Conservation (phyloP, 768 basidiomycete species). For the Panus rudis region DNA sequence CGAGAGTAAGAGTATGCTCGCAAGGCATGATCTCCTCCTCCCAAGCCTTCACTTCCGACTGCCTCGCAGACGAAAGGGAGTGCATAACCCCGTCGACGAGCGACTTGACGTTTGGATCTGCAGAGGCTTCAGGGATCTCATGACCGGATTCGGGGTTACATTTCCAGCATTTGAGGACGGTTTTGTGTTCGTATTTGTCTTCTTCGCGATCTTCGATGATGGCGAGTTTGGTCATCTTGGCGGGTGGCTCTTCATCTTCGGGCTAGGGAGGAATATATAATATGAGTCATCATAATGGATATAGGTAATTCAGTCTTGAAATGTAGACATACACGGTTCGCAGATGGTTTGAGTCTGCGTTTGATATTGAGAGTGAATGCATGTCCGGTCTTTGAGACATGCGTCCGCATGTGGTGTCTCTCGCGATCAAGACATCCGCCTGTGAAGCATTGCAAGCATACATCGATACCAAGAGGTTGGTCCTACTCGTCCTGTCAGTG, state of each 20-base stretch:
- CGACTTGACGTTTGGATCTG: slow-evolving; percentile 38
- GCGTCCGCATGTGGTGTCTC: slow-evolving; percentile 68
- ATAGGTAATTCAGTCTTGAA: not conserved
- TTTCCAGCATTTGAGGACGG: slow-evolving; percentile 68
- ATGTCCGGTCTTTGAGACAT: slow-evolving; percentile 70
- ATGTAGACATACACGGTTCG: slow-evolving; percentile 53
- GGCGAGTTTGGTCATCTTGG: slow-evolving; percentile 85
- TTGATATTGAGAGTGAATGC: slow-evolving; percentile 73
- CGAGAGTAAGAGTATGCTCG: slow-evolving; percentile 63
- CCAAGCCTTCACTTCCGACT: slow-evolving; percentile 96
- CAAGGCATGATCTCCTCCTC: slow-evolving; percentile 89
- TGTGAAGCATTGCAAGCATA: slow-evolving; percentile 92
- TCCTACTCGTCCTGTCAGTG: no score
- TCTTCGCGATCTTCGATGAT: slow-evolving; percentile 83
- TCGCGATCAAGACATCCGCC: slow-evolving; percentile 68
- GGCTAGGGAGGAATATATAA: slow-evolving; percentile 33
- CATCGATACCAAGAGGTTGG: slow-evolving; percentile 67
- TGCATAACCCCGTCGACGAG: slow-evolving; percentile 67
- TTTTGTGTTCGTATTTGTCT: slow-evolving; percentile 73
- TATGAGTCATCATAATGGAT: not conserved
- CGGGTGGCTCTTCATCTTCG: slow-evolving; percentile 75
- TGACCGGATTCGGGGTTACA: slow-evolving; percentile 49
- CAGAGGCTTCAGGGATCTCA: slow-evolving; percentile 35
- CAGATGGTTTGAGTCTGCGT: slow-evolving; percentile 56
- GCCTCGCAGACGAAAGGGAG: slow-evolving; percentile 82